phyloP scores from a whole-genome alignment of 2,329 filamentous ascomycete species.

The Stenocarpella maydis region DNA sequence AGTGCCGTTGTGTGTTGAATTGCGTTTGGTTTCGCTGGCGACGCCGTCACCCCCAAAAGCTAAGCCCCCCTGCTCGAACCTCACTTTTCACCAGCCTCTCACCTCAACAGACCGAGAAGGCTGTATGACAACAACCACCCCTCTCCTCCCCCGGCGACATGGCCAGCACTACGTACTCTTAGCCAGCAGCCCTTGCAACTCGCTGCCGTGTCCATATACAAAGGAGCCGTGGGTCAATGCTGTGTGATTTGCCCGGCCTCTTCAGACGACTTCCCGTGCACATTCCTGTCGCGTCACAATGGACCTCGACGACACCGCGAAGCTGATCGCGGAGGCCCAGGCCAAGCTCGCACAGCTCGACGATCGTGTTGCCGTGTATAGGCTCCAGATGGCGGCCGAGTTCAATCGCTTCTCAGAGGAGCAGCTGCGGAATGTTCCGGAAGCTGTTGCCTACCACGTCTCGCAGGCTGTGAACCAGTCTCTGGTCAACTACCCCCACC shows the following conservation, averaged over 20 bases:
- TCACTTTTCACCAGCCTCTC: conserved; percentile 30
- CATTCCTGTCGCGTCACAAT: conserved; percentile 18
- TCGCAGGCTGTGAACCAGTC: conserved; percentile 55
- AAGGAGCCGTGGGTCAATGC: conserved; percentile 8
- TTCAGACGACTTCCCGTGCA: conserved; percentile 15
- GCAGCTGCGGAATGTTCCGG: conserved; percentile 57
- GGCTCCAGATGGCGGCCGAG: conserved; percentile 63
- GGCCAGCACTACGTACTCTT: conserved; percentile 6
- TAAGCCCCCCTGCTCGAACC: conserved; percentile 19
- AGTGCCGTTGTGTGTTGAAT: background rate
- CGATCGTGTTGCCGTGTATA: conserved; percentile 63
- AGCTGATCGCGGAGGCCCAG: conserved; percentile 60
- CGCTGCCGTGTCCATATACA: conserved; percentile 2
- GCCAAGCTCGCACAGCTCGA: conserved; percentile 65
- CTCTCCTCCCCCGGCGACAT: conserved; percentile 6
- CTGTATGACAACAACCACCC: conserved; percentile 17
- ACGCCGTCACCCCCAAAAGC: conserved; percentile 23
- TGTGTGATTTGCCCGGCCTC: background rate
- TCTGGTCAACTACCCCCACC: conserved; percentile 54
- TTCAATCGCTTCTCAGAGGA: conserved; percentile 63
- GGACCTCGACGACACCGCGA: conserved; percentile 39
- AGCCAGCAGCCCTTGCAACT: conserved; percentile 9
- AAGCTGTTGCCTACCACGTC: conserved; percentile 56
- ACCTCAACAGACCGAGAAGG: conserved; percentile 8
- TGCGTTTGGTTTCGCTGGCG: background rate